Conservation (phyloP, 306 rosid species). For the Abrus precatorius region DNA sequence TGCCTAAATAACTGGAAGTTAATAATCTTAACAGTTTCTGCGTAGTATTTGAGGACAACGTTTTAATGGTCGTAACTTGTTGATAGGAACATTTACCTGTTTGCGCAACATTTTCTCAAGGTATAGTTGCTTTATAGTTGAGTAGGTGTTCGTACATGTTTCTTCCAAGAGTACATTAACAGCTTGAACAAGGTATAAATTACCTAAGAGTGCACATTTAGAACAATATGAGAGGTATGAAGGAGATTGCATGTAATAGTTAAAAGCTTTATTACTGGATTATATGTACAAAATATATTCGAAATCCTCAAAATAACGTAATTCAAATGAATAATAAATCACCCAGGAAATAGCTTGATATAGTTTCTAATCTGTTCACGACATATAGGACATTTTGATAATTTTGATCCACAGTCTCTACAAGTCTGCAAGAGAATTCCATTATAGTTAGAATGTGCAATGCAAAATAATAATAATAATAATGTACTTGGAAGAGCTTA, state of each 20-base stretch:
- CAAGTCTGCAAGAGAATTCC: slow-evolving; percentile 49
- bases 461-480: background rate
- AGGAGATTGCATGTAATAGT: background rate
- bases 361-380: slow-evolving; percentile 51
- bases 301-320: slow-evolving; percentile 3
- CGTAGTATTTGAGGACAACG: no score
- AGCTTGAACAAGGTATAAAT: background rate
- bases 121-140: background rate
- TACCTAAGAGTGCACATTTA: background rate
- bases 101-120: no score
- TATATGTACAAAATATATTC: slow-evolving; percentile 20
- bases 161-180: background rate
- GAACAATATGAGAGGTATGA: background rate
- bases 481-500: slow-evolving; percentile 38
- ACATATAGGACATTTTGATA: slow-evolving; percentile 58
- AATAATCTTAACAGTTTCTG: no score
- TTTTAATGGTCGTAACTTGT: no score
- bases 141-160: background rate
- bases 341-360: slow-evolving; percentile 52
- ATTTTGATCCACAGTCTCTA: slow-evolving; percentile 56
- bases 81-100: no score
- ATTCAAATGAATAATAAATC: background rate
- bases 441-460: background rate
- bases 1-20: no score
- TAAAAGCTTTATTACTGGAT: slow-evolving; percentile 2